These are phyloP conservation scores for Cylindrotheca closterium DNA, from an alignment of 108 stramenopile species.

Conservation along the genomic window DNA sequence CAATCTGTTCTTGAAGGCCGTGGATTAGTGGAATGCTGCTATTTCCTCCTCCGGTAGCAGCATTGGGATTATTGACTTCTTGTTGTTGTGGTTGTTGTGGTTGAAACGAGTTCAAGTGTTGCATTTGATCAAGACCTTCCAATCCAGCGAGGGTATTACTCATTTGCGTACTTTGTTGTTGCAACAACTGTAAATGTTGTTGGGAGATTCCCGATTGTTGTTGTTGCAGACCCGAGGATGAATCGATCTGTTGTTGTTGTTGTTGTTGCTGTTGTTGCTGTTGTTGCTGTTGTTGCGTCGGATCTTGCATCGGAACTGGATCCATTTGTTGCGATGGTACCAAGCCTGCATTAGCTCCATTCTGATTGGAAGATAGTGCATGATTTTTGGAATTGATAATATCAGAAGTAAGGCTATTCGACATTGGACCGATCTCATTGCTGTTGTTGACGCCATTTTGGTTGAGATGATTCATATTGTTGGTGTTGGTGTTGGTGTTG, in stretches of 20 bases:
- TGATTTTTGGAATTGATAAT: too few species aligned
- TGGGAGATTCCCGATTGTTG: not conserved
- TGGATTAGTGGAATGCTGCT: too few species aligned
- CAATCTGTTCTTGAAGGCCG: slow-evolving; percentile 13
- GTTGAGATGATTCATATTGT: too few species aligned
- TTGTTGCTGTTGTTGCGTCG: not conserved
- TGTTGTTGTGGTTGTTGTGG: not conserved
- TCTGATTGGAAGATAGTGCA: too few species aligned
- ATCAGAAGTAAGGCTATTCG: too few species aligned
- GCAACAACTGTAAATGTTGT: not conserved
- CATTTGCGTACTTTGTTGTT: not conserved
- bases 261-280: not conserved
- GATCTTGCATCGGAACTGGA: not conserved
- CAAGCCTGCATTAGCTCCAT: too few species aligned
- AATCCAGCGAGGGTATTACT: slow-evolving; percentile 6
- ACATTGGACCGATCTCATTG: too few species aligned
- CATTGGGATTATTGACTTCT: not conserved
- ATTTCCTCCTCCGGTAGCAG: not conserved
- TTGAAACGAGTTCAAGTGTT: slow-evolving; percentile 2
- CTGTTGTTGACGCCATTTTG: too few species aligned
- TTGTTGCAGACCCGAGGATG: too few species aligned
- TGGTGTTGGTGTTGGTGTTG: not conserved
- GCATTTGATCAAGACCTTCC: slow-evolving; percentile 11
- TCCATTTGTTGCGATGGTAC: not conserved
- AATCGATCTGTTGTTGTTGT: too few species aligned